phyloP scores from a whole-genome alignment of 2,329 filamentous ascomycete species.

The Alternaria panax region DNA sequence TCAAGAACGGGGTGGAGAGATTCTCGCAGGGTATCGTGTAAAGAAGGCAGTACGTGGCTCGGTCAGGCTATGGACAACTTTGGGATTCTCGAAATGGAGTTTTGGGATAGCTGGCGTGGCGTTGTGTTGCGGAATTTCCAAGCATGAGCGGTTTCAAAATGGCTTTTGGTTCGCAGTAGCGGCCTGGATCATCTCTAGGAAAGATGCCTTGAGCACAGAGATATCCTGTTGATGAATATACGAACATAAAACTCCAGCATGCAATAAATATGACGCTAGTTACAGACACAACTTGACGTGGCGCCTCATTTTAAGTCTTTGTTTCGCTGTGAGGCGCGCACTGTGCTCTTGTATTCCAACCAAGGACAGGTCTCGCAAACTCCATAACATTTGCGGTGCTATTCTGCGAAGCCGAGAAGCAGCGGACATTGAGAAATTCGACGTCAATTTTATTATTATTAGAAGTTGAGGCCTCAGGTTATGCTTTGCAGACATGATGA shows the following conservation, averaged over 20 bases:
- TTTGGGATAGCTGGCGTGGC: neutral
- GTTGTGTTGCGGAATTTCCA: neutral
- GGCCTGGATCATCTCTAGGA: neutral
- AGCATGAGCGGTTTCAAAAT: neutral
- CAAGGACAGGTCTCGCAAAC: neutral
- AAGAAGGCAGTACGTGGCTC: neutral
- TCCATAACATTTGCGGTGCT: neutral
- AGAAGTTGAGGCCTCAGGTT: no score
- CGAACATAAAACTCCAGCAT: neutral
- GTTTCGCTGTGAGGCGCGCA: neutral
- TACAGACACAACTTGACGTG: neutral
- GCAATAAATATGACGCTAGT: neutral
- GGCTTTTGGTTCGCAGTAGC: neutral
- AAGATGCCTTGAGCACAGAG: neutral
- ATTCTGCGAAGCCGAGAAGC: no score
- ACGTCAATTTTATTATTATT: no score
- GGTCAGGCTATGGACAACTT: neutral
- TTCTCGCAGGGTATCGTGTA: conserved; percentile 61
- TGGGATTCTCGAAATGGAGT: neutral
- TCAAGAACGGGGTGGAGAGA: conserved; percentile 76
- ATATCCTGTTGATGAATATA: conserved; percentile 2
- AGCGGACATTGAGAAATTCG: no score
- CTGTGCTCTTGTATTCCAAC: neutral
- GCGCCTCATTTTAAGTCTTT: neutral
- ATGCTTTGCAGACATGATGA: no score